Evolutionary conservation across 768 basidiomycete genomes (phyloP), one percentile per base, ranked within the genome.

Genomic region (Hericium rajendrae): DNA sequence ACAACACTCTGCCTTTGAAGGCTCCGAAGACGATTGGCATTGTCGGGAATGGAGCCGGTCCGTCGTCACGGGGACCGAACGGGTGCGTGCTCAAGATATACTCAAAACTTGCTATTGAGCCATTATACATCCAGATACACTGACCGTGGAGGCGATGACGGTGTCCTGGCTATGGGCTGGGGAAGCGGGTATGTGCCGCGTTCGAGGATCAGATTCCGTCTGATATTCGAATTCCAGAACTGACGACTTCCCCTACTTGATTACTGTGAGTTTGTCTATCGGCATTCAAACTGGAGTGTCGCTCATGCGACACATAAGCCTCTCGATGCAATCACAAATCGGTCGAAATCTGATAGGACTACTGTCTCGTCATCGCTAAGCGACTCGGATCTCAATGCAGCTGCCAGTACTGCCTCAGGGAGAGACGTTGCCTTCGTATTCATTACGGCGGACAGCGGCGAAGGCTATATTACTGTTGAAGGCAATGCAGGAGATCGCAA

Each of bases 361-460:
- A 56, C 55, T 20, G 38, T 56, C 32, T n/a, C 48, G 6, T 56
- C 55, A 3, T 28, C 46, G 9, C n/a, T 38, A 12, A 43, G 22
- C 40, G 55, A 56, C n/a, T 38, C 55, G 15, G 48, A 50, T 22
- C 48, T 56, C 13, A 43, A 16, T 10, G 22, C 57, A 13, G 54
- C 54, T n/a, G 54, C 54, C 3, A 28, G 9, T 13, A 57, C 51
- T 5, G 67, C 67, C 5, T 37, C 60, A 10, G 57, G 64, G 41
- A 77, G 78, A 59, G 82, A 83, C 18, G 84, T 84, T 8, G 85
- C 85, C 0, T 74, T 93, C 22, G 89, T 93, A 3, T 91, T 91
- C 69, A 74, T 91, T 60, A 80, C 81, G 53, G 76, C 87, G 0
- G 85, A 92, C 65, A 88, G 87, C 4, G 91, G 91, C n/a, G 91